Percentiles rank a stretch among this genome's conserved stretches.
phyloP scores from a whole-genome alignment of 306 rosid species.

The Mimosa bimucronata region DNA sequence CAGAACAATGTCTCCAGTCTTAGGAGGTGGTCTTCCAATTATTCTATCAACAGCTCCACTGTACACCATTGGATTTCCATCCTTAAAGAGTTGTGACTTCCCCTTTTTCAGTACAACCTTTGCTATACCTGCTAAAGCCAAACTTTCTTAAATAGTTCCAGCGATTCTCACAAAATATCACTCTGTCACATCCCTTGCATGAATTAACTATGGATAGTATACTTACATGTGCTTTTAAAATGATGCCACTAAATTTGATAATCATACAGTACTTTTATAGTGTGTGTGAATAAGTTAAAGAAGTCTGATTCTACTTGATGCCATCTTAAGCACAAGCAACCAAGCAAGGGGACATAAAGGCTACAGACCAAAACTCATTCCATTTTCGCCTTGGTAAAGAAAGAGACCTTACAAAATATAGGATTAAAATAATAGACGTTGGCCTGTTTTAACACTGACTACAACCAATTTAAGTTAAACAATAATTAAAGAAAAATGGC shows the following conservation, averaged over 20 bases:
- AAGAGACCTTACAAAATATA: background rate
- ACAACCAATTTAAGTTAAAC: background rate
- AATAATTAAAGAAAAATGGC: background rate
- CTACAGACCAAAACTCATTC: background rate
- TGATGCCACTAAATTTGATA: background rate
- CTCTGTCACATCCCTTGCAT: conserved; percentile 11
- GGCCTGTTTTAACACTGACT: background rate
- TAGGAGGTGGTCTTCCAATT: conserved; percentile 89
- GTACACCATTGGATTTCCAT: conserved; percentile 96
- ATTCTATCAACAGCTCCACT: conserved; percentile 96
- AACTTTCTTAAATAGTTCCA: conserved; percentile 44
- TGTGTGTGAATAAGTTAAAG: conserved; percentile 11
- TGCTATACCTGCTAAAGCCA: conserved; percentile 72
- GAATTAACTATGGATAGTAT: background rate
- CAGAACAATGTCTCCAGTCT: conserved; percentile 81
- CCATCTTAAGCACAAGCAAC: background rate
- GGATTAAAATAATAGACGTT: background rate
- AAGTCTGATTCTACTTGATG: background rate
- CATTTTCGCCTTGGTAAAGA: background rate
- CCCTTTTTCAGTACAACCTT: conserved; percentile 91
- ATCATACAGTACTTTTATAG: background rate
- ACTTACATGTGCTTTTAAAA: background rate
- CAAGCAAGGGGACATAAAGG: background rate
- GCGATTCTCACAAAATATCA: conserved; percentile 24
- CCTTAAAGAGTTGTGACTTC: conserved; percentile 92